These are phyloP conservation scores for Pachyrhizus erosus DNA, from an alignment of 306 rosid species.

Conservation along the genomic window DNA sequence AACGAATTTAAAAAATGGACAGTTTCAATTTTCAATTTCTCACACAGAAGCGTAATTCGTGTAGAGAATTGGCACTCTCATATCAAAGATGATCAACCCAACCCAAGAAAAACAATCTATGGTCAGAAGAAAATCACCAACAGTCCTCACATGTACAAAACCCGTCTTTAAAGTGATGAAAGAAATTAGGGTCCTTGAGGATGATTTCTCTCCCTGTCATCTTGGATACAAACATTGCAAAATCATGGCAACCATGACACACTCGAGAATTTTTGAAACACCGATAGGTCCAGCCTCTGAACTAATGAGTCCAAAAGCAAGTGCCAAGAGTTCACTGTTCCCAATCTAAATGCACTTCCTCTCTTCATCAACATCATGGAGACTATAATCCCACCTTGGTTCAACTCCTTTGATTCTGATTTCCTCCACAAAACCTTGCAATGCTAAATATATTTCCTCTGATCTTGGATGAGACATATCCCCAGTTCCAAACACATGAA, in stretches of 20 bases:
- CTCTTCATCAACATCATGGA: conserved; percentile 77
- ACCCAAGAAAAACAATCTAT: neutral
- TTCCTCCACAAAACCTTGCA: conserved; percentile 60
- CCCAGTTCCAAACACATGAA: conserved; percentile 78
- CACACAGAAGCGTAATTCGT: neutral
- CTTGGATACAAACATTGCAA: conserved; percentile 61
- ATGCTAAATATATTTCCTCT: conserved; percentile 55
- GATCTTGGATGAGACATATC: conserved; percentile 76
- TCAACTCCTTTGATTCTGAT: conserved; percentile 55
- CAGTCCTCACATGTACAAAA: conserved; percentile 64
- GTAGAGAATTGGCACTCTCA: neutral
- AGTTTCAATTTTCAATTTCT: neutral
- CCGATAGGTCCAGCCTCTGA: conserved; percentile 58
- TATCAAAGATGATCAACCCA: neutral
- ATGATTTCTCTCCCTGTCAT: conserved; percentile 60
- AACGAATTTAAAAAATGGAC: too few relatives aligned
- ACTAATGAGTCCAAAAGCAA: conserved; percentile 72
- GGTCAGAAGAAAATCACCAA: conserved; percentile 41
- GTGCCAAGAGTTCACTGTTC: conserved; percentile 74
- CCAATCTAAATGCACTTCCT: conserved; percentile 67
- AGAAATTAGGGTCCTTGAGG: conserved; percentile 65
- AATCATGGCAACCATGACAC: conserved; percentile 63
- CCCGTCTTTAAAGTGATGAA: conserved; percentile 75
- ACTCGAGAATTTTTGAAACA: conserved; percentile 63
- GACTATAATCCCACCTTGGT: conserved; percentile 52